These are phyloP conservation scores for Fusarium sublunatum DNA, from an alignment of 2,329 filamentous ascomycete species.

Conservation along the genomic window DNA sequence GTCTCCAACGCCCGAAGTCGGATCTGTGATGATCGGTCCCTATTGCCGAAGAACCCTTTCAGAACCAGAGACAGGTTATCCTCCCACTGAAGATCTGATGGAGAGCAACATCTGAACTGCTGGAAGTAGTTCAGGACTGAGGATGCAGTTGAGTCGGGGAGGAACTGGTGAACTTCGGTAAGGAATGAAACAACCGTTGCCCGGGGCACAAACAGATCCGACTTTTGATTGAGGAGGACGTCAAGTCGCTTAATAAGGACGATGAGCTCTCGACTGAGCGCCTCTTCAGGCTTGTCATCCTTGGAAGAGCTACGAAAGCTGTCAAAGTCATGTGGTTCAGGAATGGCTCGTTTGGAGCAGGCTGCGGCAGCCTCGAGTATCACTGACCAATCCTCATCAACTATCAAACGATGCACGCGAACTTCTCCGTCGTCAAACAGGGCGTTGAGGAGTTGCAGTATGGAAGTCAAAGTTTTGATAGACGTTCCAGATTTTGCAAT, in stretches of 20 bases:
- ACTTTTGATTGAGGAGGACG: slow-evolving; percentile 56
- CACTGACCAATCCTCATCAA: slow-evolving; percentile 74
- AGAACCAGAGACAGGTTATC: slow-evolving; percentile 70
- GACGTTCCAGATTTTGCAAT: slow-evolving; percentile 59
- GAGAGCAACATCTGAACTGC: slow-evolving; percentile 76
- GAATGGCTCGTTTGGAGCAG: slow-evolving; percentile 57
- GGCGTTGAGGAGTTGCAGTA: slow-evolving; percentile 65
- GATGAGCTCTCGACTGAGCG: slow-evolving; percentile 58
- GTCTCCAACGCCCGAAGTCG: slow-evolving; percentile 71
- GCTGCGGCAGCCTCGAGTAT: slow-evolving; percentile 69
- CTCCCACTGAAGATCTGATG: slow-evolving; percentile 76
- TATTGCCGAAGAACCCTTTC: slow-evolving; percentile 72
- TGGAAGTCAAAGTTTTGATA: slow-evolving; percentile 58
- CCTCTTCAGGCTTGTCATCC: slow-evolving; percentile 51
- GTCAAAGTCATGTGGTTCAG: slow-evolving; percentile 45
- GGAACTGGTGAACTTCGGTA: slow-evolving; percentile 67
- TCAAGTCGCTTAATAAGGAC: slow-evolving; percentile 63
- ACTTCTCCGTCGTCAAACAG: slow-evolving; percentile 65
- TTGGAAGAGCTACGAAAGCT: slow-evolving; percentile 36
- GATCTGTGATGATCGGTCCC: slow-evolving; percentile 68
- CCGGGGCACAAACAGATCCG: slow-evolving; percentile 69
- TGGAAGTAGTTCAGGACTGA: slow-evolving; percentile 75
- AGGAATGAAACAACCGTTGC: slow-evolving; percentile 76
- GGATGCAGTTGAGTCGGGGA: slow-evolving; percentile 73
- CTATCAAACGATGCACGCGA: slow-evolving; percentile 65